Evolutionary conservation across 495 filamentous ascomycete species (phyloP), one percentile per base, ranked within the genome.

Genomic region (Stereocaulon alpinum): DNA sequence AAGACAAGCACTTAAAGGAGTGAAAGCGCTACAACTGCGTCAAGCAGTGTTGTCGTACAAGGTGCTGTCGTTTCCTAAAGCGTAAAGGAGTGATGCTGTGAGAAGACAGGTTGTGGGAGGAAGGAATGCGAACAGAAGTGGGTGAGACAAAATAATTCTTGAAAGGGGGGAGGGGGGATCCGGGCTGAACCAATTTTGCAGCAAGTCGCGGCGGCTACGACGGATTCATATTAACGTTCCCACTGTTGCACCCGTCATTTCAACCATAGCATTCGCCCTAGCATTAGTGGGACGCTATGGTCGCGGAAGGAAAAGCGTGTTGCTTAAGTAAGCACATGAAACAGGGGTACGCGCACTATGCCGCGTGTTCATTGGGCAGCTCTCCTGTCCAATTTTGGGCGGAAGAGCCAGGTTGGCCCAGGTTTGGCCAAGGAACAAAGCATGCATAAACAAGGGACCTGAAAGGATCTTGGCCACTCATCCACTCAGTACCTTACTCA

Each of bases 11-110:
- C 43, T 63, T 58, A 42, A 64, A 64, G 57, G 62, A 64, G 62
- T 64, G 62, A 55, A 61, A 61, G 58, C 52, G 62, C 62, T 50
- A 43, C 53, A 45, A 40, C 62, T 64, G 58, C 58, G 58, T 64
- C 62, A 49, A 64, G 62, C 62, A 64, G 62, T 51, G 49, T 42
- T 34, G 60, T 61, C 61, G 61, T 59, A 17, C 20, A 17, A 9
- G 40, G 7, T 32, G 45, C 47, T 41, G 55, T 63, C 49, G 58
- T 58, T 58, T 40, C 24, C 40, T 30, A 52, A 51, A 53, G 62
- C 51, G 44, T 43, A 64, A 64, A 61, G 53, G 62, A 64, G 62
- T 55, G 62, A 60, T 54, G 49, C 56, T 63, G 56, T 48, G 55
- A 34, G 58, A 57, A 55, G 51, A 54, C 18, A 20, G 48, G 20